Conservation (phyloP, 2,329 filamentous ascomycete species). For the Neurospora sp. region DNA sequence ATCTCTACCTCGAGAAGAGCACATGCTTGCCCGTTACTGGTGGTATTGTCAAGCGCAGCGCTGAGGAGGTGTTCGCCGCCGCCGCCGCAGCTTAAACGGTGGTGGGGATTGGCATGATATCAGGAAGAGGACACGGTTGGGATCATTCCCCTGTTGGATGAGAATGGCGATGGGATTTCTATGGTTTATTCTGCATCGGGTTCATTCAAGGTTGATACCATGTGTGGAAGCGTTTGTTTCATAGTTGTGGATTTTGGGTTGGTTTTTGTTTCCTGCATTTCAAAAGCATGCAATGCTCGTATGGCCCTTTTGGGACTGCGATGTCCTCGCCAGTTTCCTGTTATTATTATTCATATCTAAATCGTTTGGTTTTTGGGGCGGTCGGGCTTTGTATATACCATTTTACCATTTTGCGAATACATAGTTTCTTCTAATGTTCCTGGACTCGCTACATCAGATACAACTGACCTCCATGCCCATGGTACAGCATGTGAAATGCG, state of each 20-base stretch:
- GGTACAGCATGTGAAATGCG: not conserved
- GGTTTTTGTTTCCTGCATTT: not conserved
- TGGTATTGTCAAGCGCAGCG: conserved; percentile 81
- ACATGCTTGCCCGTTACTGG: conserved; percentile 82
- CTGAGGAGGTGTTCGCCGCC: conserved; percentile 54
- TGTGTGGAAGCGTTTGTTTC: not conserved
- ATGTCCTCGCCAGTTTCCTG: not conserved
- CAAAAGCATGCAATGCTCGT: not conserved
- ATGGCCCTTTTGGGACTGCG: not conserved
- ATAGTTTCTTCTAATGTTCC: not conserved
- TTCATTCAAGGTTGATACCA: not conserved
- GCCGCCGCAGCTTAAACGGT: conserved; percentile 5
- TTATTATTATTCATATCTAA: not conserved
- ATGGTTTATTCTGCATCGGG: not conserved
- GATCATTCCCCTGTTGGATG: not conserved
- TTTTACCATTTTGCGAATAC: not conserved
- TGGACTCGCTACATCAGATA: not conserved
- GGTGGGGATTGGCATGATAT: not conserved
- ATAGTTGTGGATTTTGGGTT: not conserved
- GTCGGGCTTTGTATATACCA: not conserved
- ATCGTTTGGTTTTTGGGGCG: not conserved
- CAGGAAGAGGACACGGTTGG: not conserved
- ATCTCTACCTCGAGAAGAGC: conserved; percentile 72
- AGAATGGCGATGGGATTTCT: not conserved
- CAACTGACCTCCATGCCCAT: not conserved